A percentile compares a stretch with the other conserved stretches of the same genome.
These are phyloP conservation scores for Ophiostoma populinum DNA, from an alignment of 2,329 filamentous ascomycete genomes.

Conservation along the genomic window DNA sequence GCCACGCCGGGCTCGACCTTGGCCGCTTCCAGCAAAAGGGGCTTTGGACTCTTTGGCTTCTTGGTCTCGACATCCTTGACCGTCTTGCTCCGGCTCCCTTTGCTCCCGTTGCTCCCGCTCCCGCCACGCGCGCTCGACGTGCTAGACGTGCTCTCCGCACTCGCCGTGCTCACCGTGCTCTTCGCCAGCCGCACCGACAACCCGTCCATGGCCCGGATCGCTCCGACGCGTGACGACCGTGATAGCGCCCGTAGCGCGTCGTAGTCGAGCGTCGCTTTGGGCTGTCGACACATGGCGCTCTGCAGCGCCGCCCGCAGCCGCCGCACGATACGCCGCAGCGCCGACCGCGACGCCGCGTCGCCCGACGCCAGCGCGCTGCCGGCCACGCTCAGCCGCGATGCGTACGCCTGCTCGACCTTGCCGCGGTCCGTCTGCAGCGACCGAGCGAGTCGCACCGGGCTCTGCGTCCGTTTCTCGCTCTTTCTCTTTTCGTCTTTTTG, in stretches of 20 bases:
- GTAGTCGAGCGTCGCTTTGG: conserved; percentile 27
- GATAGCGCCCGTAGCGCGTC: conserved; percentile 29
- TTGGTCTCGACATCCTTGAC: too few species aligned
- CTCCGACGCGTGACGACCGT: conserved; percentile 28
- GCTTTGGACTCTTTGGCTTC: too few species aligned
- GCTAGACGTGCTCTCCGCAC: too few species aligned
- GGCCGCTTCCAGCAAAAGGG: too few species aligned
- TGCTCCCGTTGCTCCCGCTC: too few species aligned
- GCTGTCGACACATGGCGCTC: conserved; percentile 5
- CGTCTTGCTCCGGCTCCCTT: too few species aligned
- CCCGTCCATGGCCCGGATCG: conserved; percentile 29
- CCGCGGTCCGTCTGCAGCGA: conserved; percentile 23
- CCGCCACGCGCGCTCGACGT: too few species aligned
- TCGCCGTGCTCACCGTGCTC: conserved; percentile 9
- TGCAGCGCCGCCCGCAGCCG: conserved; percentile 24
- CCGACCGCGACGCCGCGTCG: conserved; percentile 28
- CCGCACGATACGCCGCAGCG: conserved; percentile 24
- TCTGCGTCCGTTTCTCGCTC: too few species aligned
- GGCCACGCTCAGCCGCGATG: conserved; percentile 21
- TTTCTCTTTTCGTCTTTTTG: too few species aligned
- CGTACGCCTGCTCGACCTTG: conserved; percentile 26
- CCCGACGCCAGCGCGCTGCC: conserved; percentile 27
- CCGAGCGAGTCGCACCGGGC: conserved; percentile 10
- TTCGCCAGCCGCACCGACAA: conserved; percentile 21
- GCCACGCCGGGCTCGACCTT: too few species aligned